Conservation (phyloP, 148 eudicot genomes). For the Bassia scoparia region DNA sequence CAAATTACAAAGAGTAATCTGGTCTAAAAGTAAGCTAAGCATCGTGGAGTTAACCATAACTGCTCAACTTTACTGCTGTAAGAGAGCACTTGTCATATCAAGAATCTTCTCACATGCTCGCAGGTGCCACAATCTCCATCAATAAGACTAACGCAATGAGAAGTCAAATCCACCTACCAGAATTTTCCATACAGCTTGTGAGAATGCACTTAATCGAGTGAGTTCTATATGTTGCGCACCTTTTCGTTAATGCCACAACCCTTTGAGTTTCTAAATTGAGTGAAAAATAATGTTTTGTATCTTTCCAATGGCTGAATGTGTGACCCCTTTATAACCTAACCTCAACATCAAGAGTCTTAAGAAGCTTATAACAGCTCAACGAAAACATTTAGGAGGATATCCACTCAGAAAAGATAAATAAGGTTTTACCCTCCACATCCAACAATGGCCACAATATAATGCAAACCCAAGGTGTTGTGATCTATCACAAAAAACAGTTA, state of each 20-base stretch:
- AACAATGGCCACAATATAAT: conserved; percentile 92
- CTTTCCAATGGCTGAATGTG: conserved; percentile 77
- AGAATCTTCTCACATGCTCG: conserved; percentile 60
- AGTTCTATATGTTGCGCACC: conserved; percentile 82
- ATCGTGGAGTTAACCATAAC: too few species aligned
- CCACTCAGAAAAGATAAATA: not conserved
- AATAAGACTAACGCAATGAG: conserved; percentile 44
- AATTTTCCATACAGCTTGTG: conserved; percentile 76
- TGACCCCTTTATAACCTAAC: conserved; percentile 81
- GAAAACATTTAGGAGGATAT: not conserved
- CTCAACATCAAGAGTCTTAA: conserved; percentile 5
- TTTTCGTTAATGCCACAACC: conserved; percentile 97
- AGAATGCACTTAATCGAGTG: conserved; percentile 86
- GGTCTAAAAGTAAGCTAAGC: too few species aligned
- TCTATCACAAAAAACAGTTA: conserved; percentile 74
- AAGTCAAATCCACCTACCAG: conserved; percentile 33
- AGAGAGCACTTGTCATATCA: conserved; percentile 28
- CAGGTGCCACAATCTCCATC: conserved; percentile 71
- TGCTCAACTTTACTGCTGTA: not conserved
- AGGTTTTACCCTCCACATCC: conserved; percentile 94
- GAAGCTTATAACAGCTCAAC: not conserved
- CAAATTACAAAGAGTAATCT: too few species aligned
- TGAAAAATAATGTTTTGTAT: conserved; percentile 76
- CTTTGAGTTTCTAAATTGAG: conserved; percentile 83
- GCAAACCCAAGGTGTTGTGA: conserved; percentile 83